phyloP scores from a whole-genome alignment of 129 eudicot genomes.

The Cynara cardunculus region DNA sequence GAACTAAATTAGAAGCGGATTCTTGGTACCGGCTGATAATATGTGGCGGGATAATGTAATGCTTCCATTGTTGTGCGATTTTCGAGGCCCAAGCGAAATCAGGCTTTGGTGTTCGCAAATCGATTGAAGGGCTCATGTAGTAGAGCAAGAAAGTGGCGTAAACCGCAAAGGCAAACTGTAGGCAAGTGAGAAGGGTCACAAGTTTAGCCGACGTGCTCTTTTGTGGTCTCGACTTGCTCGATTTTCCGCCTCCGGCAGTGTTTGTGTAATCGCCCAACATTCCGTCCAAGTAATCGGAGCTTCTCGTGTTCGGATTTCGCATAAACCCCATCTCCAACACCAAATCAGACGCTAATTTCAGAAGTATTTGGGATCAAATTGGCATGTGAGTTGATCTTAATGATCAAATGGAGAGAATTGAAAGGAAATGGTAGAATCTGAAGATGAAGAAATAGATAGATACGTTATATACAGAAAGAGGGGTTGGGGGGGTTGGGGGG shows the following conservation, averaged over 20 bases:
- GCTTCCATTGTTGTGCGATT: conserved; percentile 77
- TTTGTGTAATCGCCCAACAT: conserved; percentile 55
- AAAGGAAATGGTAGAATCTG: conserved; percentile 14
- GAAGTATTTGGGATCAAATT: background rate
- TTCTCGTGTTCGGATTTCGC: conserved; percentile 46
- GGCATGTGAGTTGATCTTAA: background rate
- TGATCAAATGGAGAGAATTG: background rate
- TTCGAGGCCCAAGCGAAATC: conserved; percentile 87
- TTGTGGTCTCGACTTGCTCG: conserved; percentile 42
- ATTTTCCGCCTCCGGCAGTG: conserved; percentile 23
- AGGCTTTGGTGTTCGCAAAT: conserved; percentile 56
- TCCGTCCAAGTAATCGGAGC: conserved; percentile 86
- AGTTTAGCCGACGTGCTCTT: conserved; percentile 54
- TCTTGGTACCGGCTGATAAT: conserved; percentile 58
- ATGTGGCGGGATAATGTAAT: conserved; percentile 55
- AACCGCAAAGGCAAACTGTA: conserved; percentile 84
- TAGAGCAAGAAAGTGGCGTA: conserved; percentile 84
- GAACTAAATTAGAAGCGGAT: conserved; percentile 24
- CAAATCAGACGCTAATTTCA: background rate
- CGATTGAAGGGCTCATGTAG: conserved; percentile 88
- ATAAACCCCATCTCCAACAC: conserved; percentile 43
- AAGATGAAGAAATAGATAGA: conserved; percentile 21
- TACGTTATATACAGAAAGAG: conserved; percentile 21
- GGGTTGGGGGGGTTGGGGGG: conserved; percentile 40
- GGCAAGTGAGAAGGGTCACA: conserved; percentile 72